phyloP scores from a whole-genome alignment of 2,329 filamentous ascomycete genomes.

The Aspergillus sp. region DNA sequence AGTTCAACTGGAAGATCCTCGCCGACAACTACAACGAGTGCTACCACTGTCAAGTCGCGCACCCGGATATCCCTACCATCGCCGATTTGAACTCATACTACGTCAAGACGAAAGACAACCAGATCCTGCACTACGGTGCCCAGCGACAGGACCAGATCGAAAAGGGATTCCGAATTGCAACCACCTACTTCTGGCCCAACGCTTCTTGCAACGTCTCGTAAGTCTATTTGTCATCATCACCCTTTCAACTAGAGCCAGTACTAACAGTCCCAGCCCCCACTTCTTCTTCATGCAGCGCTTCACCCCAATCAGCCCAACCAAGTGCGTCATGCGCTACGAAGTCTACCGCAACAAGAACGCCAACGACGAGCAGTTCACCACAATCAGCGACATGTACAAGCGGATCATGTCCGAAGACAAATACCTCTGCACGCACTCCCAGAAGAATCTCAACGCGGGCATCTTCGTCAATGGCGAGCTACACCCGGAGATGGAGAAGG shows the following conservation, averaged over 20 bases:
- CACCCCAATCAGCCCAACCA: constrained; percentile 54
- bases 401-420: constrained; percentile 66
- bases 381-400: constrained; percentile 61
- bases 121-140: constrained; percentile 51
- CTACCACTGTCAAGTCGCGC: constrained; percentile 25
- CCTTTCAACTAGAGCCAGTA: no score
- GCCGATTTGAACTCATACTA: constrained; percentile 57
- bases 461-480: constrained; percentile 62
- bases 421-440: constrained; percentile 56
- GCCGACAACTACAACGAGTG: constrained; percentile 63
- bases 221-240: constrained; percentile 10
- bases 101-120: constrained; percentile 48
- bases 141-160: constrained; percentile 50
- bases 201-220: constrained; percentile 34
- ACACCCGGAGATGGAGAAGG: constrained; percentile 59
- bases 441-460: constrained; percentile 60
- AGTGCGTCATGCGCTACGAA: constrained; percentile 60
- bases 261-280: constrained; percentile 38
- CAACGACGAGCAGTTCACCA: constrained; percentile 57
- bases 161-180: constrained; percentile 40
- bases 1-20: constrained; percentile 62
- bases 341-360: constrained; percentile 63
- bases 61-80: constrained; percentile 34
- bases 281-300: constrained; percentile 67
- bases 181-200: constrained; percentile 38